Evolutionary conservation across 352 stramenopile genomes (phyloP), one percentile per base, ranked within the genome.

Genomic region (Phytopythium boreale): DNA sequence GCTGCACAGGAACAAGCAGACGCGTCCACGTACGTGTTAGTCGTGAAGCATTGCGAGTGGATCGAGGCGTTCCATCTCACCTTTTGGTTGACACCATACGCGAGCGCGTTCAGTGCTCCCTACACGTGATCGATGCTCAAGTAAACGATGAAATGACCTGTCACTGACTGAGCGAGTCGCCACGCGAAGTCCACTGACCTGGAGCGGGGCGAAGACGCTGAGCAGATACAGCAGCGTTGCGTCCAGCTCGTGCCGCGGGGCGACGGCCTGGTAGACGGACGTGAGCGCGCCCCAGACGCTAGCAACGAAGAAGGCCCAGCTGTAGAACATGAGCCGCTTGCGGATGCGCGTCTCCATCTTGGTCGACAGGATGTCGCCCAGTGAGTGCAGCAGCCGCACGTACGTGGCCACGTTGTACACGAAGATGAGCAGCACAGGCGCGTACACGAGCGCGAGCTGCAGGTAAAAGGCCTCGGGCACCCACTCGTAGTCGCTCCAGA

Each of bases 311-410:
- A 82, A 85, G 20, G 77, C 79, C 70, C 77, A 82, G 43, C 62
- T 83, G 69, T 93, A 91, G 50, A 75, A 72, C 55, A 89, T 67
- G 71, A 91, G 83, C 2, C 84, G 80, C 50, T 70, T 74, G 53
- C 85, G 84, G 41, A 93, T 88, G 5, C 79, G 82, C 46, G 79
- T 74, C 65, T 93, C 84, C 73, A 88, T 79, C 39, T 59, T 80
- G 31, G 74, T 91, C 19, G 84, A 93, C 27, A 93, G 60, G 14
- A 74, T 63, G 12, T 88, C 79, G 14, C 89, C 82, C 70, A 91
- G 64, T 63, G 79, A 80, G 59, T 86, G 79, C 8, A 90, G 68
- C 43, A 91, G 50, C 26, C 66, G 70, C 37, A 90, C 70, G 60
- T 90, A 93, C 20, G 77, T 88, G 24, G 59, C 49, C 41, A 88